Percentiles rank a stretch among this genome's conserved stretches.
phyloP scores from a whole-genome alignment of 1,284 basidiomycete genomes.

The Sphagnurus paluster region DNA sequence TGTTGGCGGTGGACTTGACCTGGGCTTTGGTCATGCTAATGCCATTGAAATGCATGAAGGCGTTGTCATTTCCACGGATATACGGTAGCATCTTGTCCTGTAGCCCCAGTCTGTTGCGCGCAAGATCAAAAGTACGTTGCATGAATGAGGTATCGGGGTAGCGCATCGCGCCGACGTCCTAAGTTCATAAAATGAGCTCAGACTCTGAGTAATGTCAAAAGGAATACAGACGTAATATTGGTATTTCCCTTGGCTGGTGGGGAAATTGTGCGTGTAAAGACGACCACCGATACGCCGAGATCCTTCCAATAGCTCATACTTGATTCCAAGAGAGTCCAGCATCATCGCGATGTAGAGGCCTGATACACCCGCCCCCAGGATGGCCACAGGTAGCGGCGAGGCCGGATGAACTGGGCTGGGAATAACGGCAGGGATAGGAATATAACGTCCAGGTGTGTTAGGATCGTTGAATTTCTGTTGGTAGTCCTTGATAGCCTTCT shows the following conservation, averaged over 20 bases:
- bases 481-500: conserved; percentile 11
- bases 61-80: conserved; percentile 12
- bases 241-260: conserved; percentile 17
- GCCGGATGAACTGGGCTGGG: conserved; percentile 1
- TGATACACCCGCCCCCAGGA: conserved; percentile 30
- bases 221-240: conserved; percentile 22
- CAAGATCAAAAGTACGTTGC: conserved; percentile 28
- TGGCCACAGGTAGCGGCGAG: conserved; percentile 21
- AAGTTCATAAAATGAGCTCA: not conserved
- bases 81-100: conserved; percentile 17
- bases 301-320: conserved; percentile 35
- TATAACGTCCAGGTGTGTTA: conserved; percentile 4
- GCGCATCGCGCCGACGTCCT: conserved; percentile 34
- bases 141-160: conserved; percentile 28
- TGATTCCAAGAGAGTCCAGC: conserved; percentile 31
- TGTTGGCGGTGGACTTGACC: not conserved
- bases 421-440: conserved; percentile 5
- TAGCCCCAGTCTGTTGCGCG: conserved; percentile 19
- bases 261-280: conserved; percentile 33
- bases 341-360: conserved; percentile 38
- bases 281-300: conserved; percentile 35
- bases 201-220: conserved; percentile 4
- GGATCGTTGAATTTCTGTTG: conserved; percentile 10
- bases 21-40: conserved; percentile 4
- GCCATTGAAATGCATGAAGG: conserved; percentile 9